Percentiles rank a stretch among this genome's conserved stretches.
Evolutionary conservation across 305 asterid species (phyloP).

Genomic region (Nicotiana rustica): DNA sequence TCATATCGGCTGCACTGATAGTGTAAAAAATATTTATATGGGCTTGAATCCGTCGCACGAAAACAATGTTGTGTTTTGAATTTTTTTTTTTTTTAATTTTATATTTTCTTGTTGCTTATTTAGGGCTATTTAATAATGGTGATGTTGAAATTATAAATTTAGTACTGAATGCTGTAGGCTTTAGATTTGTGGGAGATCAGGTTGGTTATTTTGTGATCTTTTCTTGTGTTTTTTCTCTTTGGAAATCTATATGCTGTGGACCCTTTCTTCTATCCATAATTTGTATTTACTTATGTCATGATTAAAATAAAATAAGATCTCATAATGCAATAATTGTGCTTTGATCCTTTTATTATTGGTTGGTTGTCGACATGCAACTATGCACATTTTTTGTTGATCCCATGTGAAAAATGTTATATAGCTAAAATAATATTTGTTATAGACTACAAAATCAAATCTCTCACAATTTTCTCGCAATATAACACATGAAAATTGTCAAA

Average conservation of each 20-base stretch:
- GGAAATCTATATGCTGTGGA: background rate
- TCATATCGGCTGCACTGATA: background rate
- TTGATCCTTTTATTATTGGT: background rate
- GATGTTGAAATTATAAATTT: background rate
- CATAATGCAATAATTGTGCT: background rate
- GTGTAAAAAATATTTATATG: background rate
- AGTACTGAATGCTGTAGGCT: background rate
- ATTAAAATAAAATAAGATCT: background rate
- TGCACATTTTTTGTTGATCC: background rate
- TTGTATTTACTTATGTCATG: background rate
- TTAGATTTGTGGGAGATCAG: conserved; percentile 14
- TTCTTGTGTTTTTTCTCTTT: background rate
- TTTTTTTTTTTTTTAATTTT: background rate
- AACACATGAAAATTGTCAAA: background rate
- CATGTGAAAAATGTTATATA: too few relatives aligned
- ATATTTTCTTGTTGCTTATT: background rate
- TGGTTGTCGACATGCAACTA: background rate
- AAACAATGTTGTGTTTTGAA: background rate
- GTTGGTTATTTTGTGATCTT: conserved; percentile 19
- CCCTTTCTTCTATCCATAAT: background rate
- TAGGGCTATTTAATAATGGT: background rate
- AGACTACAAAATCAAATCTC: too few relatives aligned
- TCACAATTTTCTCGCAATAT: background rate
- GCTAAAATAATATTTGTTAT: too few relatives aligned
- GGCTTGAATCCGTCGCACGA: background rate